These are phyloP conservation scores for Penicillium sp. DNA, from an alignment of 2,329 filamentous ascomycete genomes.

Conservation along the genomic window DNA sequence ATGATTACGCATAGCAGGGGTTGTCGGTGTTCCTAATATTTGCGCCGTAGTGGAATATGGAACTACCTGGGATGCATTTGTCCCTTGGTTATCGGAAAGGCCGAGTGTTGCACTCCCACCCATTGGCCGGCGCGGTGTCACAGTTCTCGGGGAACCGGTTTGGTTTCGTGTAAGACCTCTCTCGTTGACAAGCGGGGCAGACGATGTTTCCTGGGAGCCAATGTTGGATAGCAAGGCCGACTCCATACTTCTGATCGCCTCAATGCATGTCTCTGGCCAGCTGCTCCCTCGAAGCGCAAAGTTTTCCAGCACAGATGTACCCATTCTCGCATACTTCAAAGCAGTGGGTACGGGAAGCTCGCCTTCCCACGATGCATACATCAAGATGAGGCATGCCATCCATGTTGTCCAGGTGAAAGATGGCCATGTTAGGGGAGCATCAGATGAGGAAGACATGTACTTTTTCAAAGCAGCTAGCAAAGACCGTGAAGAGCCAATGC, in stretches of 20 bases:
- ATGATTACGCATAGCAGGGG: background rate
- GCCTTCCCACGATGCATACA: conserved; percentile 52
- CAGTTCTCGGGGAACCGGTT: background rate
- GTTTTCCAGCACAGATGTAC: conserved; percentile 33
- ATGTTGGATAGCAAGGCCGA: conserved; percentile 21
- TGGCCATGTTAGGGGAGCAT: conserved; percentile 48
- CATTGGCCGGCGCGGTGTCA: background rate
- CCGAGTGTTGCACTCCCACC: background rate
- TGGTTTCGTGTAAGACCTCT: background rate
- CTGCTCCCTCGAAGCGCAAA: conserved; percentile 35
- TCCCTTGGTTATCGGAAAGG: background rate
- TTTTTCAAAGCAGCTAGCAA: conserved; percentile 47
- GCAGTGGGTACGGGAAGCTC: conserved; percentile 43
- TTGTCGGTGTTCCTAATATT: background rate
- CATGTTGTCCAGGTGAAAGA: conserved; percentile 56
- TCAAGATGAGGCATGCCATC: conserved; percentile 56
- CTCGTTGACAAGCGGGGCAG: background rate
- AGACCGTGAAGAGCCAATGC: conserved; percentile 52
- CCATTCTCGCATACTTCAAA: conserved; percentile 40
- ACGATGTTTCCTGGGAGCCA: background rate
- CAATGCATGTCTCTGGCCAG: conserved; percentile 43
- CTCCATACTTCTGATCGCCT: conserved; percentile 37
- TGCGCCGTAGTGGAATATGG: background rate
- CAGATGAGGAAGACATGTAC: conserved; percentile 18
- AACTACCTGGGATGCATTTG: background rate